Conservation (phyloP, 1,284 basidiomycete genomes). For the Boletus semigastroideus region DNA sequence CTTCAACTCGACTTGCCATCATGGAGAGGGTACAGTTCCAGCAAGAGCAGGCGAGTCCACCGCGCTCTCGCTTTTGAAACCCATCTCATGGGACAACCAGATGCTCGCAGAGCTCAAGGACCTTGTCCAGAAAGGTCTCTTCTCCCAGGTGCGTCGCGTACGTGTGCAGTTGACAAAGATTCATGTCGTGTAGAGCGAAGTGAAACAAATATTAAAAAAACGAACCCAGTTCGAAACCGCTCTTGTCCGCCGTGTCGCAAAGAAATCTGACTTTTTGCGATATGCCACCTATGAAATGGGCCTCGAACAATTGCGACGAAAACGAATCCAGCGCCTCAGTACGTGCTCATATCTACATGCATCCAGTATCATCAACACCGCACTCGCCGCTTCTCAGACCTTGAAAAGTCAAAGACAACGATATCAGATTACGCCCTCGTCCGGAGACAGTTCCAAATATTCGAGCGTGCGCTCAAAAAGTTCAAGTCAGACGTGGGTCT, state of each 20-base stretch:
- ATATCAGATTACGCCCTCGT: constrained; percentile 84
- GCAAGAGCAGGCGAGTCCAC: constrained; percentile 73
- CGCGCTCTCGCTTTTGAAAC: background rate
- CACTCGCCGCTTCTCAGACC: constrained; percentile 37
- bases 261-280: constrained; percentile 86
- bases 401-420: constrained; percentile 53
- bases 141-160: constrained; percentile 65
- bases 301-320: constrained; percentile 77
- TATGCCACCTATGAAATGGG: constrained; percentile 94
- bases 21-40: constrained; percentile 97
- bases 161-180: background rate
- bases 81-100: constrained; percentile 36
- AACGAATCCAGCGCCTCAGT: constrained; percentile 75
- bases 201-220: constrained; percentile 83
- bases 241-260: constrained; percentile 79
- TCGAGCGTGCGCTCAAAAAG: constrained; percentile 85
- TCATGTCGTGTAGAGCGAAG: constrained; percentile 46
- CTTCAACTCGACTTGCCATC: constrained; percentile 10
- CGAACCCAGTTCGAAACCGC: constrained; percentile 84
- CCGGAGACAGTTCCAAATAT: constrained; percentile 83
- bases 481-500: constrained; percentile 87
- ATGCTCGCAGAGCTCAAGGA: constrained; percentile 97
- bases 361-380: background rate
- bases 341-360: constrained; percentile 32
- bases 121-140: constrained; percentile 84